A percentile compares a stretch with the other conserved stretches of the same genome.
These are phyloP conservation scores for Trametes meyenii DNA, from an alignment of 768 basidiomycete genomes.

Conservation along the genomic window DNA sequence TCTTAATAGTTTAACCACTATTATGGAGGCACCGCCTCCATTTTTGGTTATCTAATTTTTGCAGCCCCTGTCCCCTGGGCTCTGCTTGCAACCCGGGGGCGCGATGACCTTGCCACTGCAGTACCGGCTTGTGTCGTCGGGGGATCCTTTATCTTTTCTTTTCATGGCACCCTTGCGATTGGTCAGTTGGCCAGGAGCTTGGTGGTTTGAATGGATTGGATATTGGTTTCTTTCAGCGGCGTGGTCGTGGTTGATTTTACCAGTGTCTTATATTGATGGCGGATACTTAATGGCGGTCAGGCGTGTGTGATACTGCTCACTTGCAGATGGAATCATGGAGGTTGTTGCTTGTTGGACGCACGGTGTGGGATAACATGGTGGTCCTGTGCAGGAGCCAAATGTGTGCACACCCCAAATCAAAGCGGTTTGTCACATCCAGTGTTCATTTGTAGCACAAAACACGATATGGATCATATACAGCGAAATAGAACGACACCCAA, in stretches of 20 bases:
- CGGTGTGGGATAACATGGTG: too few species aligned
- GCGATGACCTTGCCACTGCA: slow-evolving; percentile 35
- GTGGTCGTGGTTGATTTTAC: background rate
- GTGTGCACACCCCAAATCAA: too few species aligned
- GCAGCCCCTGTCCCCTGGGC: slow-evolving; percentile 28
- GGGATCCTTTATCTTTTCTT: slow-evolving; percentile 27
- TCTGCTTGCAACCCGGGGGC: slow-evolving; percentile 33
- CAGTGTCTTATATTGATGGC: too few species aligned
- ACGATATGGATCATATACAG: background rate
- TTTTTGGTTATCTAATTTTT: slow-evolving; percentile 27
- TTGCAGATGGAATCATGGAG: too few species aligned
- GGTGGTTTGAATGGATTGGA: slow-evolving; percentile 10
- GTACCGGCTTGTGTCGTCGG: slow-evolving; percentile 35
- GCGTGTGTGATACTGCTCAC: too few species aligned
- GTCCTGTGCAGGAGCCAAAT: too few species aligned
- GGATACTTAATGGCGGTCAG: too few species aligned
- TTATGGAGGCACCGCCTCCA: slow-evolving; percentile 15
- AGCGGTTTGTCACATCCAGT: too few species aligned
- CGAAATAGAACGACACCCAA: background rate
- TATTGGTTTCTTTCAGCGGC: background rate
- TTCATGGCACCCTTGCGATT: slow-evolving; percentile 15
- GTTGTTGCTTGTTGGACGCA: too few species aligned
- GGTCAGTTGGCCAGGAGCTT: slow-evolving; percentile 18
- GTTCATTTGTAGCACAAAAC: too few species aligned
- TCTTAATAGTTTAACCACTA: slow-evolving; percentile 49